These are phyloP conservation scores for Nakataea oryzae DNA, from an alignment of 2,329 filamentous ascomycete species.

Conservation along the genomic window DNA sequence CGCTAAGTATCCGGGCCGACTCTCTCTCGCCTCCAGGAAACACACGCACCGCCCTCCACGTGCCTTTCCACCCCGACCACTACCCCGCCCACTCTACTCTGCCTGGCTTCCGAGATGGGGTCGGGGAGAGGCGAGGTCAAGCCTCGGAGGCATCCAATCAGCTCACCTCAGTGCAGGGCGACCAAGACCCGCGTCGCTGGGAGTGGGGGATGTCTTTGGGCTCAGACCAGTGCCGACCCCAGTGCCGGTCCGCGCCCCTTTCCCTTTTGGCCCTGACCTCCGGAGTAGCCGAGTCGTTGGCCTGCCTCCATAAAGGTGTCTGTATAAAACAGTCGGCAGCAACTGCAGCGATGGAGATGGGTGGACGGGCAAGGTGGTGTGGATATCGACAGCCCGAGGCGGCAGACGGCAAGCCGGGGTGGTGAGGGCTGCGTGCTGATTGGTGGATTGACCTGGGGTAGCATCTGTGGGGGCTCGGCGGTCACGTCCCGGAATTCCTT, in stretches of 20 bases:
- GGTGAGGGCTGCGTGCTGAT: background rate
- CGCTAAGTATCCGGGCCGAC: background rate
- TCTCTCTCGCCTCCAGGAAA: background rate
- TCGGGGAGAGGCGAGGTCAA: background rate
- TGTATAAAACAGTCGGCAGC: background rate
- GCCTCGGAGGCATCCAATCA: too few species aligned
- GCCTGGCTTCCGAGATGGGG: too few species aligned
- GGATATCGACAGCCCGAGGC: too few species aligned
- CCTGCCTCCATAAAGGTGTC: background rate
- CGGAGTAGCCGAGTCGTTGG: background rate
- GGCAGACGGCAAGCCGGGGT: background rate
- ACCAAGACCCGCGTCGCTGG: too few species aligned
- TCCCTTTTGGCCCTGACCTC: background rate
- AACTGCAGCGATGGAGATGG: background rate
- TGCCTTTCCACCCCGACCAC: too few species aligned
- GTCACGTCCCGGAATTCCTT: background rate
- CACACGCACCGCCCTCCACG: background rate
- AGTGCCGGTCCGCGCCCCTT: background rate
- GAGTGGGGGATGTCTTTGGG: background rate
- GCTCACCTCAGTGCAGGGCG: too few species aligned
- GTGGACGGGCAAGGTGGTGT: too few species aligned
- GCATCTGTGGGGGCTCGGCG: background rate
- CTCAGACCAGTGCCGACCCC: background rate
- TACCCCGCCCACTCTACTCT: too few species aligned
- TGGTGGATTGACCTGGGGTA: background rate